Base-by-base conservation (phyloP, 2,329 filamentous ascomycete species). In the Cladophialophora psammophila region DNA sequence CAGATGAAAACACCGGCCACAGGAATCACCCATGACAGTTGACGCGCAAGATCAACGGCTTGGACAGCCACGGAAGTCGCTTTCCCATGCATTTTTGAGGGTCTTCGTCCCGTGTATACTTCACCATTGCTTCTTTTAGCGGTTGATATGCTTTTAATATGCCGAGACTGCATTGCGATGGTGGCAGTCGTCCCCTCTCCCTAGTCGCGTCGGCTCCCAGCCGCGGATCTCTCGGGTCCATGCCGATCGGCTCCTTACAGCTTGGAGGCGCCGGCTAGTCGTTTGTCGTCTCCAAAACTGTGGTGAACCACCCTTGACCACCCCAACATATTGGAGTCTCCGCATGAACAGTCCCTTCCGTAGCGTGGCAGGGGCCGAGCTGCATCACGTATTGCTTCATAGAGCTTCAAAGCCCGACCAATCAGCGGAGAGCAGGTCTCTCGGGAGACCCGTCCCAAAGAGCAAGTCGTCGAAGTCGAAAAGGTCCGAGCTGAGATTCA, bases 401-500 rank as follows among this genome's bases (percentile, higher is more conserved):
- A 58, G 26, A 10, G 55, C 31, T 5, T 58, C 55, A 42, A 58
- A 58, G 6, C 38, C 32, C 13, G 55, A 58, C 55, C 55, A 58
- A 58, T 58, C 55, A 34, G 55, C 55, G 13, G 55, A 58, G 10
- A 58, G 55, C 10, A 58, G 38, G 38, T 58, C 55, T 45, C 55
- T 58, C 20, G 55, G 55, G n/a, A 58, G 55, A 34, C 55, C 55
- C 13, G 55, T 58, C 9, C 55, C 55, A 58, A 58, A 58, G 20
- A 58, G 55, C 38, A 58, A 58, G 55, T 58, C 55, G 55, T 58
- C 55, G 13, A 32, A 58, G 42, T 58, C 55, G 36, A 42, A 20
- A 12, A 58, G 31, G 36, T 58, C 55, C 20, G 55, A 58, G 38
- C 35, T 58, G 45, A 50, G 45, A 12, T 3, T 13, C 45, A 50